Base-by-base conservation (phyloP, 2,329 filamentous ascomycete species). In the Furcasterigmium sp. region DNA sequence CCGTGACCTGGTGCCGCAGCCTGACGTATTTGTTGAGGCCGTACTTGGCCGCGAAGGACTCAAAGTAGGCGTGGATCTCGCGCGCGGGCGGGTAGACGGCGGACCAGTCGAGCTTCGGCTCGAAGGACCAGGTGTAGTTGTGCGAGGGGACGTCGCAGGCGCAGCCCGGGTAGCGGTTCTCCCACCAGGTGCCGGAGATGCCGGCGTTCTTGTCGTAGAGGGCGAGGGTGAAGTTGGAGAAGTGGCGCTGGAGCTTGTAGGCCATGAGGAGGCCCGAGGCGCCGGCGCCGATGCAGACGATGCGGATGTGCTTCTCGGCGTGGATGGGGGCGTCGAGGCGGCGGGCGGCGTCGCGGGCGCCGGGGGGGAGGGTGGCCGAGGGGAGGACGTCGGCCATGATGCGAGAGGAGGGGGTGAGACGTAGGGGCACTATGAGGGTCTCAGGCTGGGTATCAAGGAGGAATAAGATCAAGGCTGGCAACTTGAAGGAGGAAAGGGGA, bases 91-190 rank as follows among this genome's bases (percentile, higher is more conserved):
- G 58, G 46, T 73, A 74, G 0, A 67, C 60, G 4, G 61, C 60
- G n/a, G 70, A 69, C 79, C 80, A 84, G 36, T 71, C 67, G 8
- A 70, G 70, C 53, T 82, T 83, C 3, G 68, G 70, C 50, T 73
- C 69, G 41, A 73, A 76, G 8, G 64, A 67, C 58, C 62, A 74
- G 1, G 67, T 70, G 57, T 76, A 76, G 49, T 71, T 73, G 52
- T 75, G 72, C 1, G 70, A 63, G 2, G 71, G 72, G 0, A 76
- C 65, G 43, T 78, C 72, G 48, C 69, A 74, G 5, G 67, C 68
- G 53, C 69, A 71, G 32, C 65, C 66, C 6, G 65, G 64, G 44
- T 69, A 69, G 43, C 60, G 58, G 53, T 77, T 77, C 53, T 76
- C 73, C 34, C 57, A 72, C 73, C 73, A 77, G 3, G 73, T 76